Conservation (phyloP, 805 yeast species). For the Torulaspora gathmanii region DNA sequence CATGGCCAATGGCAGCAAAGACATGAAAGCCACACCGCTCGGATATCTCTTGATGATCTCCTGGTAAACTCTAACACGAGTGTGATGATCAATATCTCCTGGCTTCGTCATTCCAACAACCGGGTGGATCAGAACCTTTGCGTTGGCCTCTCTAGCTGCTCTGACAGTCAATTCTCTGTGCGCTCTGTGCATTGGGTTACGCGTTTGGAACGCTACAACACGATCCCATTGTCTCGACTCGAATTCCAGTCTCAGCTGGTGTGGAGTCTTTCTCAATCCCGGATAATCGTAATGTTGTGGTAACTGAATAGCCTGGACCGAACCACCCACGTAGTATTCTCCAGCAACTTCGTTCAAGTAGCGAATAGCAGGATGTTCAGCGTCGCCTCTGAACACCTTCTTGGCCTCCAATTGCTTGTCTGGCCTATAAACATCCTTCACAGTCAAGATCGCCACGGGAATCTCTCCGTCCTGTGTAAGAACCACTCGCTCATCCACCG, state of each 20-base stretch:
- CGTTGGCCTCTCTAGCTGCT: conserved; percentile 90
- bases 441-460: conserved; percentile 74
- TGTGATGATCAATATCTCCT: conserved; percentile 96
- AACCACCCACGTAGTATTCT: conserved; percentile 85
- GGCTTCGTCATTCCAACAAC: conserved; percentile 97
- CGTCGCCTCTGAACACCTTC: conserved; percentile 91
- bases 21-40: conserved; percentile 84
- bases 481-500: conserved; percentile 59
- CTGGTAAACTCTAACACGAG: conserved; percentile 92
- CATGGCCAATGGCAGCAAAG: conserved; percentile 92
- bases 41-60: conserved; percentile 91
- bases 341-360: conserved; percentile 71
- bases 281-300: conserved; percentile 90
- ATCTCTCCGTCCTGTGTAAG: conserved; percentile 76
- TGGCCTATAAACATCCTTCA: conserved; percentile 76
- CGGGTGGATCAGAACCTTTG: conserved; percentile 87
- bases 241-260: conserved; percentile 84
- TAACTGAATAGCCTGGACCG: conserved; percentile 72
- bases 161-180: conserved; percentile 94
- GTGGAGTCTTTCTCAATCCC: conserved; percentile 82
- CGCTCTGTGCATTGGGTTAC: conserved; percentile 99
- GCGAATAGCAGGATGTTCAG: conserved; percentile 89
- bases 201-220: conserved; percentile 94
- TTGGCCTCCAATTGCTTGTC: conserved; percentile 75
- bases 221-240: conserved; percentile 74